phyloP scores from a whole-genome alignment of 2,329 filamentous ascomycete genomes.

The Mariannaea elegans region DNA sequence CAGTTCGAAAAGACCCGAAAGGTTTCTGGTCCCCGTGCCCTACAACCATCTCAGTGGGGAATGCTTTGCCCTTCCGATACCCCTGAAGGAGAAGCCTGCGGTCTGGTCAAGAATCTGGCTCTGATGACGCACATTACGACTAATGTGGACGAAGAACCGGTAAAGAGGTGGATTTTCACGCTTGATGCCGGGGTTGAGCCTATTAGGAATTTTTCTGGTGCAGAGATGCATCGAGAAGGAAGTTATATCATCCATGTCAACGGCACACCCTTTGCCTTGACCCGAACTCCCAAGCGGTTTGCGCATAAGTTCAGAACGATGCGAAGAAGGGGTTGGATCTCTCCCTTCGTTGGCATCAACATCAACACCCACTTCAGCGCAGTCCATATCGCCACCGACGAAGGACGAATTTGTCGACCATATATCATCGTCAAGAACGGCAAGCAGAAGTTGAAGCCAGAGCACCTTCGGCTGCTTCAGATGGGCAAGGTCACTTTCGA shows the following conservation, averaged over 20 bases:
- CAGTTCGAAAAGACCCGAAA: slow-evolving; percentile 99
- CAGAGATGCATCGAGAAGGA: slow-evolving; percentile 85
- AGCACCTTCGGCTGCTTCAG: slow-evolving; percentile 83
- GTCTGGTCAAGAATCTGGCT: slow-evolving; percentile 96
- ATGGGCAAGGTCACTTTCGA: slow-evolving; percentile 90
- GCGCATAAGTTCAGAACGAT: slow-evolving; percentile 85
- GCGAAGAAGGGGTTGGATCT: slow-evolving; percentile 88
- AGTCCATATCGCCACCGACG: slow-evolving; percentile 95
- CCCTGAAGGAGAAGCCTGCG: slow-evolving; percentile 97
- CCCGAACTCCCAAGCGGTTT: slow-evolving; percentile 86
- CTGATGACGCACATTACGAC: slow-evolving; percentile 99
- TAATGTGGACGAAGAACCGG: slow-evolving; percentile 90
- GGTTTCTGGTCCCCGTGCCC: slow-evolving; percentile 91
- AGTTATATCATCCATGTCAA: slow-evolving; percentile 94
- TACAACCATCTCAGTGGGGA: slow-evolving; percentile 97
- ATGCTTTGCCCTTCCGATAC: slow-evolving; percentile 98
- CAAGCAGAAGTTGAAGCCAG: slow-evolving; percentile 79
- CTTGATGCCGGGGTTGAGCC: slow-evolving; percentile 85
- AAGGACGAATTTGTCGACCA: slow-evolving; percentile 94
- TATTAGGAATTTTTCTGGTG: slow-evolving; percentile 75
- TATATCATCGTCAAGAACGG: slow-evolving; percentile 94
- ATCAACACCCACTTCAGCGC: slow-evolving; percentile 93
- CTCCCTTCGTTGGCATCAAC: slow-evolving; percentile 95
- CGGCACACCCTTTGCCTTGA: slow-evolving; percentile 90
- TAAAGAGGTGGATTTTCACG: slow-evolving; percentile 85